Conservation (phyloP, 2,329 filamentous ascomycete species). For the Aspergillus candidus region DNA sequence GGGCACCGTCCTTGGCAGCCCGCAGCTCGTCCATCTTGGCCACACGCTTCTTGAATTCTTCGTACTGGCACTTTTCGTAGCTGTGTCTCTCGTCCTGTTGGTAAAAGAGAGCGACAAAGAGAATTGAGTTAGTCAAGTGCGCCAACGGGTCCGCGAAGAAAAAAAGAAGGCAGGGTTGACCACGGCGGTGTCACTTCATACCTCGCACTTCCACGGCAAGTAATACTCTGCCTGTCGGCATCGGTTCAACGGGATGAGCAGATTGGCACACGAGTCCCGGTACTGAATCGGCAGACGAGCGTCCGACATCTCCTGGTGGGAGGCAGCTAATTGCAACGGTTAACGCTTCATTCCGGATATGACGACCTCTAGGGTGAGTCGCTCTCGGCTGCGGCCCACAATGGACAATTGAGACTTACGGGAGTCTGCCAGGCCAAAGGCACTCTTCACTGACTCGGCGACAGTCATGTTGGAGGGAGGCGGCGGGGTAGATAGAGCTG, state of each 20-base stretch:
- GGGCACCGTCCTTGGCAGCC: slow-evolving; percentile 72
- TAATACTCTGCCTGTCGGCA: slow-evolving; percentile 91
- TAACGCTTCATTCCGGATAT: slow-evolving; percentile 7
- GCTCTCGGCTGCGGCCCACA: slow-evolving; percentile 8
- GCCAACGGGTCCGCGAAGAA: not conserved
- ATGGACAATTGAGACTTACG: slow-evolving; percentile 29
- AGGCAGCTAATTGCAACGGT: slow-evolving; percentile 21
- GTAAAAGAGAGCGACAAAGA: not conserved
- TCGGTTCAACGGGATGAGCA: slow-evolving; percentile 90
- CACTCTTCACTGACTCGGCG: slow-evolving; percentile 44
- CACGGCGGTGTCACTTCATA: slow-evolving; percentile 44
- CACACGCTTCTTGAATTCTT: slow-evolving; percentile 96
- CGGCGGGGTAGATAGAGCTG: slow-evolving; percentile 9
- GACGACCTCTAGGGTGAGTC: slow-evolving; percentile 5
- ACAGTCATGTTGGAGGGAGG: slow-evolving; percentile 39
- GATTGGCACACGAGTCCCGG: slow-evolving; percentile 90
- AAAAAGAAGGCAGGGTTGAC: not conserved
- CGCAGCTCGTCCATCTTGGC: slow-evolving; percentile 97
- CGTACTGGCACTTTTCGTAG: slow-evolving; percentile 99
- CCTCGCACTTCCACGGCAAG: slow-evolving; percentile 95
- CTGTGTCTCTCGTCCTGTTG: slow-evolving; percentile 84
- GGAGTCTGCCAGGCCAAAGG: slow-evolving; percentile 40
- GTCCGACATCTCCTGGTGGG: slow-evolving; percentile 84
- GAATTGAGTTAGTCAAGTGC: slow-evolving; percentile 4
- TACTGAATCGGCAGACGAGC: slow-evolving; percentile 83